Evolutionary conservation across 2,329 filamentous ascomycete species (phyloP).

Genomic region (Macrophomina phaseolina): DNA sequence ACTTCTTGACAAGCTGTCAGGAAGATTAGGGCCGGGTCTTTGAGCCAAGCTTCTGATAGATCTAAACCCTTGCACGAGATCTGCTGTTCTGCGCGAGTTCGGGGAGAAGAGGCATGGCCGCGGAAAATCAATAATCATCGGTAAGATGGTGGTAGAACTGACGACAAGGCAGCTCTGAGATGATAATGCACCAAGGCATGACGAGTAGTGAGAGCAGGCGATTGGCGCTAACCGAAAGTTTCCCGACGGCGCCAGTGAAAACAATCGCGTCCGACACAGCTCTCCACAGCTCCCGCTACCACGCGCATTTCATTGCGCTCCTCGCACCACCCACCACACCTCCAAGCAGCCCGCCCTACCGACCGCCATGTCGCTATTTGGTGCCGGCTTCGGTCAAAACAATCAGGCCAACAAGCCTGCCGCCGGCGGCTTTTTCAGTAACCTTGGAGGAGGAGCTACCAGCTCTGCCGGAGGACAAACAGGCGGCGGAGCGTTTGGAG

Average conservation of each 20-base stretch:
- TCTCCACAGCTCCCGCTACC: slow-evolving; percentile 30
- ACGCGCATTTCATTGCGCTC: slow-evolving; percentile 30
- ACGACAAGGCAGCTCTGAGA: no score
- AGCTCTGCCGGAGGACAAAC: slow-evolving; percentile 6
- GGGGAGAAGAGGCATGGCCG: no score
- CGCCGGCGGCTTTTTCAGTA: slow-evolving; percentile 38
- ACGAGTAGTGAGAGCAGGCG: not conserved
- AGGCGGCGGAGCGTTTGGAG: slow-evolving; percentile 21
- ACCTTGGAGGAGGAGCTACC: slow-evolving; percentile 27
- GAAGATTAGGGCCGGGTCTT: no score
- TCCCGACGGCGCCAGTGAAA: slow-evolving; percentile 24
- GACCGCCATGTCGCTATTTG: slow-evolving; percentile 37
- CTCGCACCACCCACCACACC: slow-evolving; percentile 30
- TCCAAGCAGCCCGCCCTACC: slow-evolving; percentile 29
- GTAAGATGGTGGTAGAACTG: no score
- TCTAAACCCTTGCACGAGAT: no score
- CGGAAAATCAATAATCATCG: no score
- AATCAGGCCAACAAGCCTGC: slow-evolving; percentile 34
- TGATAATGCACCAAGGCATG: not conserved
- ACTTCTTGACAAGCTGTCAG: no score
- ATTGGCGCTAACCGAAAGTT: slow-evolving; percentile 29
- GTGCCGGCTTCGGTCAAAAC: slow-evolving; percentile 35
- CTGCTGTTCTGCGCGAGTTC: no score
- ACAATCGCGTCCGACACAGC: slow-evolving; percentile 30
- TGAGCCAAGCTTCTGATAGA: no score